Percentiles rank a stretch among this genome's conserved stretches.
Conservation (phyloP, 306 rosid genomes). For the Vachellia pachyceras region DNA sequence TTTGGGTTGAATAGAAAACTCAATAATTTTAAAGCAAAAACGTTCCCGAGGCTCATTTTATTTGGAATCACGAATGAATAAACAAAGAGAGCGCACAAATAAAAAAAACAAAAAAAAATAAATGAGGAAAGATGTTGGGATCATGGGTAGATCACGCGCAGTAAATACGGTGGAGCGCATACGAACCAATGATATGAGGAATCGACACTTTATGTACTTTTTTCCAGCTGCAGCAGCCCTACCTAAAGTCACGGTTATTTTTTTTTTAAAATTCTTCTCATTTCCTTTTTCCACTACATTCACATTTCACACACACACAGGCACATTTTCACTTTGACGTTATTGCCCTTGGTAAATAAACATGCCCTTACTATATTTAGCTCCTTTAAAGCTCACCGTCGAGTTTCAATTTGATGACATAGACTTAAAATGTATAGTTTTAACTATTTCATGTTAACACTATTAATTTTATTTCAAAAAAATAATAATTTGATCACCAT, state of each 20-base stretch:
- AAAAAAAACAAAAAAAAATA: conserved; percentile 9
- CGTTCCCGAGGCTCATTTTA: not conserved
- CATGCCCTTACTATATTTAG: too few species aligned
- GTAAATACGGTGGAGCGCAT: not conserved
- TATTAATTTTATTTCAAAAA: too few species aligned
- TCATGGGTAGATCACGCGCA: conserved; percentile 40
- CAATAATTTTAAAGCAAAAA: not conserved
- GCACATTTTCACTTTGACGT: conserved; percentile 8
- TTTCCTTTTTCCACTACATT: not conserved
- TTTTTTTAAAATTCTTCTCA: not conserved
- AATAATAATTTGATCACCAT: too few species aligned
- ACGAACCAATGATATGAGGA: conserved; percentile 43
- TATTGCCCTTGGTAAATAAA: not conserved
- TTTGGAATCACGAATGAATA: not conserved
- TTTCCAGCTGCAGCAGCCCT: conserved; percentile 43
- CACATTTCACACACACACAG: too few species aligned
- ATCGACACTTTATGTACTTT: conserved; percentile 47
- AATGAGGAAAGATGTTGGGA: not conserved
- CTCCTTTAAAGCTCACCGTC: too few species aligned
- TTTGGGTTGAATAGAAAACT: not conserved
- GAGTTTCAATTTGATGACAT: too few species aligned
- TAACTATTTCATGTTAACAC: too few species aligned
- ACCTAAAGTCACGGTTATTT: conserved; percentile 6
- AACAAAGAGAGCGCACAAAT: not conserved
- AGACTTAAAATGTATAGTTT: too few species aligned